A percentile compares a stretch with the other conserved stretches of the same genome.
Evolutionary conservation across 2,329 filamentous ascomycete species (phyloP).

Genomic region (Dryadomyces quercivorus): DNA sequence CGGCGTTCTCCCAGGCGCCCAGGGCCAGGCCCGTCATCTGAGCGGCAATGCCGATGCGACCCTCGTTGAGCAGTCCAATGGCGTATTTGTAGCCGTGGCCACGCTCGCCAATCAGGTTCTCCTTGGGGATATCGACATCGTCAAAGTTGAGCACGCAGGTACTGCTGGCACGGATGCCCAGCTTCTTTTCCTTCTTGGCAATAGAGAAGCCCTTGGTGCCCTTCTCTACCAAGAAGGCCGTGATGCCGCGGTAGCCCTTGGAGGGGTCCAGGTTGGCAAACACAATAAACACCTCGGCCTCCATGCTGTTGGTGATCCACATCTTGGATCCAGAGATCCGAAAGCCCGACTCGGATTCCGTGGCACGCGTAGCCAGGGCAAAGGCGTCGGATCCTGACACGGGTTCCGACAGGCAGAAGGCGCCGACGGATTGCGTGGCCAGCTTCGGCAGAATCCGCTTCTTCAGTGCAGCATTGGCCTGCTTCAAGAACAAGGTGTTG

Average conservation of each 20-base stretch:
- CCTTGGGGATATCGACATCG: slow-evolving; percentile 80
- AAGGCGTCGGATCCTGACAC: slow-evolving; percentile 93
- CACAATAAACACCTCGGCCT: slow-evolving; percentile 91
- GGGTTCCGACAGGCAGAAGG: slow-evolving; percentile 88
- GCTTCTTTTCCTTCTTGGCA: slow-evolving; percentile 99
- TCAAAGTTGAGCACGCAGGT: slow-evolving; percentile 98
- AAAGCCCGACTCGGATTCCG: slow-evolving; percentile 72
- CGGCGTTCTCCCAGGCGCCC: slow-evolving; percentile 91
- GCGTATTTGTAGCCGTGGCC: slow-evolving; percentile 98
- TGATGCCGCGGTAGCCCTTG: slow-evolving; percentile 94
- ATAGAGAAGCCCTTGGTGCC: slow-evolving; percentile 79
- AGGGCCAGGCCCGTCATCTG: slow-evolving; percentile 97
- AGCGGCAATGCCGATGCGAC: slow-evolving; percentile 91
- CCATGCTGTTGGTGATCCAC: slow-evolving; percentile 99
- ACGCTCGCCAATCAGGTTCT: slow-evolving; percentile 76
- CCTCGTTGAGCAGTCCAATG: slow-evolving; percentile 87
- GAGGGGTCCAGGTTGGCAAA: slow-evolving; percentile 90
- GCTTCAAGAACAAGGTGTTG: slow-evolving; percentile 85
- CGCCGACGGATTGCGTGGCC: slow-evolving; percentile 80
- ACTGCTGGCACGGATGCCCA: slow-evolving; percentile 89
- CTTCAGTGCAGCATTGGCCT: slow-evolving; percentile 64
- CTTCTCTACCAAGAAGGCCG: slow-evolving; percentile 91
- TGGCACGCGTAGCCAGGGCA: slow-evolving; percentile 82
- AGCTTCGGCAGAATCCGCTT: slow-evolving; percentile 82
- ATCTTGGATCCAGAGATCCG: slow-evolving; percentile 88